A percentile compares a stretch with the other conserved stretches of the same genome.
Conservation (phyloP, 768 basidiomycete species). For the Phlebiopsis gigantea region DNA sequence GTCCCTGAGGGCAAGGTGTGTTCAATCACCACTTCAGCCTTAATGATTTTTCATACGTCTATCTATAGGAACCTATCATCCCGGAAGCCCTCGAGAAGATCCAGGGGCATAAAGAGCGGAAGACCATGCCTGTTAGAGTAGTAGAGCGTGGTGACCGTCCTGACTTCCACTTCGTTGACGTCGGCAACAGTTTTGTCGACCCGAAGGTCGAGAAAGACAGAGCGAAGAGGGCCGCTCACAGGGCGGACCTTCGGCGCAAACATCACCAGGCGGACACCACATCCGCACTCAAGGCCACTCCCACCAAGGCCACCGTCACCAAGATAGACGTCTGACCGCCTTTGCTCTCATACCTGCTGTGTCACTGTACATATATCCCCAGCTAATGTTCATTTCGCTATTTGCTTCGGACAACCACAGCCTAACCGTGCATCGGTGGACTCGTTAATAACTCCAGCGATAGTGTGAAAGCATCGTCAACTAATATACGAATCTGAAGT, state of each 20-base stretch:
- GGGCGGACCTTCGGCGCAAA: conserved; percentile 17
- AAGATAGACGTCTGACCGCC: background rate
- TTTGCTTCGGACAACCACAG: background rate
- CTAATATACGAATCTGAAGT: conserved; percentile 62
- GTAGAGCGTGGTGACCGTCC: conserved; percentile 40
- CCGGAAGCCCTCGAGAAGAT: conserved; percentile 28
- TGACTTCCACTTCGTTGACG: conserved; percentile 63
- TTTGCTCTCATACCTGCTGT: conserved; percentile 2
- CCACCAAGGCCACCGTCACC: background rate
- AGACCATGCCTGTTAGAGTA: background rate
- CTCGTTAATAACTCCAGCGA: background rate
- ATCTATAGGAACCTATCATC: conserved; percentile 58
- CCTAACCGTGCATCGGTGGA: background rate
- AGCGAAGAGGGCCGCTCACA: conserved; percentile 43
- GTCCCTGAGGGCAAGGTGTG: conserved; percentile 64
- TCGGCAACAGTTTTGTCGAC: conserved; percentile 67
- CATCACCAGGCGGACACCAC: background rate
- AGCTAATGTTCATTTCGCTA: background rate
- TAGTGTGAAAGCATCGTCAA: background rate
- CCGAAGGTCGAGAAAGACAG: conserved; percentile 46
- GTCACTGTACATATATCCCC: background rate
- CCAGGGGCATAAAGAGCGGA: background rate
- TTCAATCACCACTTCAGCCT: background rate
- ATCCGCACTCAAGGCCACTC: background rate
- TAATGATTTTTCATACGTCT: background rate